Percentiles rank a stretch among this genome's conserved stretches.
Evolutionary conservation across 306 rosid genomes (phyloP).

Genomic region (Senna tora): DNA sequence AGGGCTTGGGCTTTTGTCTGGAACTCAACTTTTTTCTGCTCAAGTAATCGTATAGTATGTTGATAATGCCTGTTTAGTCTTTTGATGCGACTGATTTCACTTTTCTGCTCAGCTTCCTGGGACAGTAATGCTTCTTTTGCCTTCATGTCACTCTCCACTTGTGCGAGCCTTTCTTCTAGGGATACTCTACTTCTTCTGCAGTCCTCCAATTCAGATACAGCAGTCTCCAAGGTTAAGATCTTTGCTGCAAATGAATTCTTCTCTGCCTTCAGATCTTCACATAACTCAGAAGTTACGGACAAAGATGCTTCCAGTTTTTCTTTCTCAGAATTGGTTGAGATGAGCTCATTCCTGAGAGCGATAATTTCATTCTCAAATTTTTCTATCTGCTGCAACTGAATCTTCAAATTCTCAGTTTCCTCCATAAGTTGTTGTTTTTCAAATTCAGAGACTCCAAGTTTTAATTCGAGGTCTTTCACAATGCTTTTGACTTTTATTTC

Average conservation of each 20-base stretch:
- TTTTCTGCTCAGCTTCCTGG: slow-evolving; percentile 44
- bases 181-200: slow-evolving; percentile 45
- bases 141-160: slow-evolving; percentile 51
- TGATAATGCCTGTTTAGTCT: slow-evolving; percentile 52
- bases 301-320: slow-evolving; percentile 55
- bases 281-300: slow-evolving; percentile 41
- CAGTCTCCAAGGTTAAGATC: slow-evolving; percentile 54
- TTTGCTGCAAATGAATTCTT: slow-evolving; percentile 43
- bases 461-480: slow-evolving; percentile 48
- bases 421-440: slow-evolving; percentile 50
- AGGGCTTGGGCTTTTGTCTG: slow-evolving; percentile 46
- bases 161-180: slow-evolving; percentile 59
- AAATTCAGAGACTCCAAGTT: slow-evolving; percentile 50
- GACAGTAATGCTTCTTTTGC: slow-evolving; percentile 45
- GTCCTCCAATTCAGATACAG: slow-evolving; percentile 52
- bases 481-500: slow-evolving; percentile 46
- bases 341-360: slow-evolving; percentile 54
- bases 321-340: slow-evolving; percentile 46
- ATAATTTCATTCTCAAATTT: slow-evolving; percentile 46
- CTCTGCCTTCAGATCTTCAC: slow-evolving; percentile 56
- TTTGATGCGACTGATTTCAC: slow-evolving; percentile 43
- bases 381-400: slow-evolving; percentile 46
- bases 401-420: slow-evolving; percentile 49
- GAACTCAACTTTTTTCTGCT: slow-evolving; percentile 51
- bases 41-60: slow-evolving; percentile 52